Base-by-base conservation (phyloP, 163 green algal genomes). In the Coccomyxa subellipsoidea region DNA sequence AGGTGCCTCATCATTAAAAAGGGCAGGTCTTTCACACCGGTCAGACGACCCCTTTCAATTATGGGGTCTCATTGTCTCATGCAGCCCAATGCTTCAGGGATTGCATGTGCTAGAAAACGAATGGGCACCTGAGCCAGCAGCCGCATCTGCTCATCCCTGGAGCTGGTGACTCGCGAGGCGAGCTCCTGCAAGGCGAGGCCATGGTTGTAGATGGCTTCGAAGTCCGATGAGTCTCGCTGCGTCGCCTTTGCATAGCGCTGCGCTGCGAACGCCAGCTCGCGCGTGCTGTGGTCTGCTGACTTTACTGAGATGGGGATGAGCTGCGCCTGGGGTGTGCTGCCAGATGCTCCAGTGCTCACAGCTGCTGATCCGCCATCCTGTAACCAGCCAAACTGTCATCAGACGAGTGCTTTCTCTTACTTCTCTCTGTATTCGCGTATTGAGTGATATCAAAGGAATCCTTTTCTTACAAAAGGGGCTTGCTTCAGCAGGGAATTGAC, bases 131-230 rank as follows among this genome's bases (percentile, higher is more conserved):
- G 73, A 4, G 76, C 69, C 10, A 88, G 72, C 12, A 88, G 59
- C 21, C 81, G 80, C 8, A 85, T 39, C 84, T 87, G 84, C 32
- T 82, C 47, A 15, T 54, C 9, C 6, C 31, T 37, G 7, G 69
- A 69, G 7, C 31, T 38, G 10, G 76, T 77, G 38, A 54, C 29
- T 5, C 77, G 47, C 0, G 73, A 71, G 32, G 85, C 83, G 38
- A 93, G 84, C 88, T 95, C 90, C 76, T 94, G 90, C 75, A 95
- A 84, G 34, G 91, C 85, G 29, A 95, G 85, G 3, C 87, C 92
- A 73, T 93, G 87, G 83, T 93, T 91, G 78, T 95, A 94, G 5
- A 91, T 59, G 9, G 80, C 38, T 25, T 95, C 89, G 75, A 88
- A 93, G 59, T 93, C 85, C 0, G 37, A 36, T 0, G 85, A 77